Evolutionary conservation across 2,329 filamentous ascomycete genomes (phyloP), one percentile per base, ranked within the genome.

Genomic region (Lecanosticta acicola): DNA sequence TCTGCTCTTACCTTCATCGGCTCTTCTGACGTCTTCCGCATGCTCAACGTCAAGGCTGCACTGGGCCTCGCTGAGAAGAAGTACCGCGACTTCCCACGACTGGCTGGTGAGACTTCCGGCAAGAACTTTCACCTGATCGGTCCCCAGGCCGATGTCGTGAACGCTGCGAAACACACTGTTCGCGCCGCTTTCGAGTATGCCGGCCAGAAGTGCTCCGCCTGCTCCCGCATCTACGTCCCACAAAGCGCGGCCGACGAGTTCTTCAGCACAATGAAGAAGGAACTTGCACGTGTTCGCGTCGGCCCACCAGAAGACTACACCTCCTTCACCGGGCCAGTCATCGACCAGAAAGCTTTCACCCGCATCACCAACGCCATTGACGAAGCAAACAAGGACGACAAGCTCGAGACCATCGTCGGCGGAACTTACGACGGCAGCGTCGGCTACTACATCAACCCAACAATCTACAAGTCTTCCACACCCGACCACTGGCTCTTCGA

Each of bases 71-170:
- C 85, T 2, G 81, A 88, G 61, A 86, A 85, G 52, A 84, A 80
- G 48, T 96, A 94, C 72, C 75, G 76, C 53, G 81, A 83, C 59
- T 96, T 95, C 69, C 88, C 87, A 37, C 82, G 87, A 59, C 84
- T 94, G 54, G 87, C 94, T 2, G 87, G 86, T 51, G 87, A 94
- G 74, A 94, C 87, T 20, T 87, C 87, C 50, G 87, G 87, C 66
- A 94, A 94, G 79, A 94, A 94, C 75, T 94, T 90, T 76, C 87
- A 93, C 68, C 68, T 94, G 40, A 68, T 94, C 29, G 87, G 94
- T 72, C 72, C 75, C 37, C 82, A 80, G 1, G 87, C 87, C 35
- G 85, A 93, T 57, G 69, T 91, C 39, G 72, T 79, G 50, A 91
- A 90, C 60, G 87, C 87, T 13, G 87, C 79, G 32, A 75, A 85